Evolutionary conservation across 495 filamentous ascomycete genomes (phyloP), one percentile per base, ranked within the genome.

Genomic region (Friedmanniomyces endolithicus): DNA sequence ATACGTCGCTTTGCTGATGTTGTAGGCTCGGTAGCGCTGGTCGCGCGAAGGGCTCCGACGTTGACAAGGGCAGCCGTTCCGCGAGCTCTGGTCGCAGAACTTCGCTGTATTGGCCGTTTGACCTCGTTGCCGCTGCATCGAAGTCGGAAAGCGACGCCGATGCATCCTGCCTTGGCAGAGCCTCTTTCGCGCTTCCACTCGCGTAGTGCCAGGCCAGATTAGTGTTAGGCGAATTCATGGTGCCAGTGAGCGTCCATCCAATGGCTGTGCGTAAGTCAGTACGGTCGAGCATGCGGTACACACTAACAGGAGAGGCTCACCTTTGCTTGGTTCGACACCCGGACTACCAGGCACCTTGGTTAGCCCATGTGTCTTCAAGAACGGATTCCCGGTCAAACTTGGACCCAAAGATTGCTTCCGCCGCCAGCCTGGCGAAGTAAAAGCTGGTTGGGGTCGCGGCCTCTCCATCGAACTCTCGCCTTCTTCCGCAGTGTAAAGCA

Each of bases 191-290:
- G 23, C 23, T 39, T 7, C 31, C 33, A 16, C 25, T 45, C 39
- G 70, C 78, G 62, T 84, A 88, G 40, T 88, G 72, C 41, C 87
- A 71, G 46, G 86, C 88, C 2, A 90, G 69, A 62, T 84, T 88
- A 0, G 85, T 81, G 59, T 84, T 87, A 7, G 86, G 84, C 17
- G 86, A 89, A 63, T 89, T 86, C 24, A 84, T 88, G 14, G 83
- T 87, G 44, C 86, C 86, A 1, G 86, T 87, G 19, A 90, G 74
- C 33, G 85, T 84, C 78, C 81, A 88, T 14, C 83, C 86, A 50
- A 88, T 80, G 2, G 85, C 53, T 31, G 9, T 9, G 9, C 27
- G 9, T 9, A 3, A 31, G 27, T 31, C 27, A 31, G 27, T 31
- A 31, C 9, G 27, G 3, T 9, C 9, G 4, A 31, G 9, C 27